Evolutionary conservation across 2,329 filamentous ascomycete genomes (phyloP), one percentile per base, ranked within the genome.

Genomic region (Aspergillus sp.): DNA sequence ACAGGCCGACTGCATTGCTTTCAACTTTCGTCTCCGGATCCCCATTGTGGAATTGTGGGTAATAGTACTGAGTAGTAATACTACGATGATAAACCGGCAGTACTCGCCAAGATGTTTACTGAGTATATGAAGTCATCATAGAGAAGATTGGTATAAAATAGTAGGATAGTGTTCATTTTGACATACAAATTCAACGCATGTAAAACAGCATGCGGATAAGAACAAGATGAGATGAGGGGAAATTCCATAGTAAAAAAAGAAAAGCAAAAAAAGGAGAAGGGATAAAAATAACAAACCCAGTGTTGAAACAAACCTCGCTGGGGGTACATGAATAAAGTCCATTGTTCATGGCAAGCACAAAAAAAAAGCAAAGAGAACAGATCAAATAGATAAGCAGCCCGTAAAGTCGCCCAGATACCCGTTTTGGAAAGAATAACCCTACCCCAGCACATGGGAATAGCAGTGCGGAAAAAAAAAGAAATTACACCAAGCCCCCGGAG

Each of bases 1-100:
- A 55, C 53, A 56, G 67, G 62, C 56, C 58, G 60, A 60, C 41
- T 64, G 19, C 45, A 38, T 36, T 55, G 25, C 49, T 55, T 36
- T 15, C 32, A 5, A 13, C 32, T 12, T 15, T 36, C 5, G 12
- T 2, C 12, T 5, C 32, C 32, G 10, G 0, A 36, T 5, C 12
- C 30, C 30, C 12, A 2, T 0, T 36, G 7, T 19, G n/a, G n/a
- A 9, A 0, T 0, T 17, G 13, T 43, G 28, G 28, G 4, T 10
- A n/a, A 3, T 28, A 23, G 12, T 2, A 36, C 32, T 36, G 25
- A 28, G 25, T 8, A 36, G 32, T 36, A 19, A 19, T 19, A 19
- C 19, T 19, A 19, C 19, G 19, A 19, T n/a, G n/a, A 19, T 19
- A 19, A 19, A 19, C 19, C 19, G 2, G 19, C 2, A 19, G 19